Evolutionary conservation across 2,329 filamentous ascomycete genomes (phyloP), one percentile per base, ranked within the genome.

Genomic region (Trichoderma sp.): DNA sequence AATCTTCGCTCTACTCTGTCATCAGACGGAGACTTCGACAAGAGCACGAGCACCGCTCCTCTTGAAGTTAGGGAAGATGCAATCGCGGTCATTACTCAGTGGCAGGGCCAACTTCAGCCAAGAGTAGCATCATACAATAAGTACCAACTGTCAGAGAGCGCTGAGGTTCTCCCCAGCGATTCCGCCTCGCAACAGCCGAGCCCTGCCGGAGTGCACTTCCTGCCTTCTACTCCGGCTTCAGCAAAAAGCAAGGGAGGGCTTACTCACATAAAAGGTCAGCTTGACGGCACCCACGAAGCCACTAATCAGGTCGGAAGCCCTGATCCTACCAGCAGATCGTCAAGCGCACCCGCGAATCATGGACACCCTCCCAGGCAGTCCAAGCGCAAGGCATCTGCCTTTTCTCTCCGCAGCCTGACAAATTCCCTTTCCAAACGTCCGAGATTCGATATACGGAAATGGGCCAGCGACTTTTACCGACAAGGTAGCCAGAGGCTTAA

Each of bases 331-430:
- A 59, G 56, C 3, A 19, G 49, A 11, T 27, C 49, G 2, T 47
- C 68, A 8, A n/a, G 60, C 16, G 61, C 63, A 19, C 29, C 71
- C 5, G 31, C 68, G 14, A 70, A 72, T 24, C 6, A 68, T 7
- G 68, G 67, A 16, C 49, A 67, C n/a, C 64, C 63, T 33, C 68
- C 67, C 6, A 72, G 70, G n/a, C 70, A 53, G n/a, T 70, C 70
- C 7, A 80, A 80, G 63, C 77, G 79, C 37, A 77, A 76, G 27
- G 73, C 77, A 2, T 79, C 79, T 0, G 67, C 73, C 4, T 77
- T 78, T 66, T 79, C 77, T 11, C 69, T 79, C 27, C 72, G 72
- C 24, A 78, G 74, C 68, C 52, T 78, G 10, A 71, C 73, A 6
- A 73, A 69, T 33, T 71, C 76, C 19, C 68, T 78, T 16, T 70